Evolutionary conservation across 108 stramenopile species (phyloP).

Genomic region (Fistulifera solaris): DNA sequence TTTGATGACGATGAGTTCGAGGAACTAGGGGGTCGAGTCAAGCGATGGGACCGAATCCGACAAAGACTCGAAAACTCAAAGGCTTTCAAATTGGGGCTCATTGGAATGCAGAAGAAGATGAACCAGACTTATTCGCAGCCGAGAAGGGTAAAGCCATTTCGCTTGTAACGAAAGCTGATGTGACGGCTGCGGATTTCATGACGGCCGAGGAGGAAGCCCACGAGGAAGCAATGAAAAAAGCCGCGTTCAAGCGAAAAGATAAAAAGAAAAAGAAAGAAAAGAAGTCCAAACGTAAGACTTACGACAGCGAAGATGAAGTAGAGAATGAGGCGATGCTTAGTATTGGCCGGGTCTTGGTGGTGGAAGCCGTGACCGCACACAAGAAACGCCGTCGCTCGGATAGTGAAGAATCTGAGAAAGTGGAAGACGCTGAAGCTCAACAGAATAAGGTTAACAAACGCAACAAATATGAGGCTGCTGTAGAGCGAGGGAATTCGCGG

Average conservation of each 20-base stretch:
- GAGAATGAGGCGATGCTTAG: slow-evolving; percentile 1
- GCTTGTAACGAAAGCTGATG: slow-evolving; percentile 36
- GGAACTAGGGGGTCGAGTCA: slow-evolving; percentile 67
- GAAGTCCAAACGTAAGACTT: slow-evolving; percentile 19
- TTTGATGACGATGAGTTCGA: slow-evolving; percentile 91
- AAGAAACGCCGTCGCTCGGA: slow-evolving; percentile 6
- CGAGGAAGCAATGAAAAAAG: slow-evolving; percentile 15
- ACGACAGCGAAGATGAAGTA: slow-evolving; percentile 35
- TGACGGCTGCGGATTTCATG: slow-evolving; percentile 74
- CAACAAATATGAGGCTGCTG: slow-evolving; percentile 6
- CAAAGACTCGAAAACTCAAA: slow-evolving; percentile 1
- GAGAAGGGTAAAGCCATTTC: slow-evolving; percentile 48
- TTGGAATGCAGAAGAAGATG: slow-evolving; percentile 12
- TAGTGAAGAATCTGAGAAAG: not conserved
- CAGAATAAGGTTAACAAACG: too few relatives aligned
- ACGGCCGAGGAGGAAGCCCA: slow-evolving; percentile 61
- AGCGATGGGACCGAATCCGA: slow-evolving; percentile 19
- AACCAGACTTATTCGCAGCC: slow-evolving; percentile 35
- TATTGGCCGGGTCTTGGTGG: slow-evolving; percentile 2
- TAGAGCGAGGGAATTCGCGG: slow-evolving; percentile 24
- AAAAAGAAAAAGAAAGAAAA: slow-evolving; percentile 50
- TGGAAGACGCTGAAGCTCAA: too few relatives aligned
- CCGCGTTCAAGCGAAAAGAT: slow-evolving; percentile 27
- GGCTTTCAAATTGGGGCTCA: slow-evolving; percentile 58
- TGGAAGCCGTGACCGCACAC: slow-evolving; percentile 1